phyloP scores from a whole-genome alignment of 1,139 yeast species.

The Kazachstania sp. region DNA sequence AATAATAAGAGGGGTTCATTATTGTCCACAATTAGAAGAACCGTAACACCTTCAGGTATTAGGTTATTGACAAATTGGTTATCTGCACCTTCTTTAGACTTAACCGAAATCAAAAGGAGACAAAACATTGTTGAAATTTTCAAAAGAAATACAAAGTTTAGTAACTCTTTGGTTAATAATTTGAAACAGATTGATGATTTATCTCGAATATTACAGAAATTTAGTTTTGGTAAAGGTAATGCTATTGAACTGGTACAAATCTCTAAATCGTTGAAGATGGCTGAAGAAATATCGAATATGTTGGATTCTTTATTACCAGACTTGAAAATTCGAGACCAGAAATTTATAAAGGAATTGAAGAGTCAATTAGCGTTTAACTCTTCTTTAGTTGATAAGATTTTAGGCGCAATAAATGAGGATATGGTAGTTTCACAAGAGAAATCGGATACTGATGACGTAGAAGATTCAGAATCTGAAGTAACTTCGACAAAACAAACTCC shows the following conservation, averaged over 20 bases:
- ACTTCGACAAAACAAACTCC: slow-evolving; percentile 1
- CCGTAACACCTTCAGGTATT: slow-evolving; percentile 76
- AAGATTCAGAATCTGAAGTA: slow-evolving; percentile 9
- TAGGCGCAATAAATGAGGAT: slow-evolving; percentile 20
- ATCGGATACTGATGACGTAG: slow-evolving; percentile 7
- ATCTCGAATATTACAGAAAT: slow-evolving; percentile 46
- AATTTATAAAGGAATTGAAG: slow-evolving; percentile 8
- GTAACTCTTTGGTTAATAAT: slow-evolving; percentile 29
- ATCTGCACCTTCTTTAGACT: slow-evolving; percentile 64
- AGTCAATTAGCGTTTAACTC: slow-evolving; percentile 15
- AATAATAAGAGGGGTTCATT: slow-evolving; percentile 60
- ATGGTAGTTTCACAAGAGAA: slow-evolving; percentile 10
- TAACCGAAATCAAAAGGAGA: slow-evolving; percentile 47
- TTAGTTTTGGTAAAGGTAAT: slow-evolving; percentile 39
- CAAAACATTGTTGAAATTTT: slow-evolving; percentile 57
- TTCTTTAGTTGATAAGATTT: slow-evolving; percentile 16
- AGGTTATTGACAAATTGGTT: slow-evolving; percentile 74
- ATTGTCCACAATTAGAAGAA: slow-evolving; percentile 55
- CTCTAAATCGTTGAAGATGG: slow-evolving; percentile 34
- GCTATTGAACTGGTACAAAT: slow-evolving; percentile 40
- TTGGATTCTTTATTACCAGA: slow-evolving; percentile 5
- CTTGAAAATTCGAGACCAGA: slow-evolving; percentile 4
- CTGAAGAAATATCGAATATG: slow-evolving; percentile 11
- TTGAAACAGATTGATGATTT: slow-evolving; percentile 42
- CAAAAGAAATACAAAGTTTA: slow-evolving; percentile 34